phyloP scores from a whole-genome alignment of 192 early-diverging fungal species.

The Dispira parvispora region DNA sequence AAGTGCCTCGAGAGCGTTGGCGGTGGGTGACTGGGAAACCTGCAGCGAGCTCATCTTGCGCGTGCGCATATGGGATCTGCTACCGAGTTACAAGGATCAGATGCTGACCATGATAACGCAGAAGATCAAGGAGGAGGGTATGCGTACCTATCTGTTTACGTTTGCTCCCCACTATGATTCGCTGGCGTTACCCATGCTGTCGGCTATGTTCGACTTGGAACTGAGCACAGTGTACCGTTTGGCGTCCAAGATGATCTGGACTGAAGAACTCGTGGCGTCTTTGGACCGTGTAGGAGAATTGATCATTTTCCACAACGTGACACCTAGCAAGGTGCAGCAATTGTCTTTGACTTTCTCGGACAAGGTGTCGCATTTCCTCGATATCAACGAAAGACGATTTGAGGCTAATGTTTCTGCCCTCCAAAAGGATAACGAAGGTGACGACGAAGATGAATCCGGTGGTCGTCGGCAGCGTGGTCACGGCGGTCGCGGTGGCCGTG shows the following conservation, averaged over 20 bases:
- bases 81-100: conserved; percentile 49
- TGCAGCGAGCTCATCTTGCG: conserved; percentile 65
- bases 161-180: conserved; percentile 84
- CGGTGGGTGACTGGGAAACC: conserved; percentile 85
- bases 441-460: conserved; percentile 18
- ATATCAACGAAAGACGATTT: conserved; percentile 80
- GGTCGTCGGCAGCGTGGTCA: conserved; percentile 20
- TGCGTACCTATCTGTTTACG: conserved; percentile 92
- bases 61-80: conserved; percentile 95
- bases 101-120: conserved; percentile 81
- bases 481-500: conserved; percentile 16
- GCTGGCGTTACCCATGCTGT: conserved; percentile 63
- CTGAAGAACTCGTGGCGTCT: conserved; percentile 76
- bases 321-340: conserved; percentile 59
- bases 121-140: conserved; percentile 90
- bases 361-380: conserved; percentile 72
- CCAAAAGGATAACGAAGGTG: conserved; percentile 19
- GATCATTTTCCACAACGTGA: conserved; percentile 66
- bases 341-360: conserved; percentile 73
- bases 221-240: conserved; percentile 44
- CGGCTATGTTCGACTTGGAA: conserved; percentile 76
- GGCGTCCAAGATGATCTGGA: conserved; percentile 87
- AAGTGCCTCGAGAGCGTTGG: conserved; percentile 84
- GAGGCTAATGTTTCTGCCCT: conserved; percentile 45
- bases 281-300: conserved; percentile 69